Evolutionary conservation across 2,329 filamentous ascomycete genomes (phyloP).

Genomic region (Coniochaeta prunicola): DNA sequence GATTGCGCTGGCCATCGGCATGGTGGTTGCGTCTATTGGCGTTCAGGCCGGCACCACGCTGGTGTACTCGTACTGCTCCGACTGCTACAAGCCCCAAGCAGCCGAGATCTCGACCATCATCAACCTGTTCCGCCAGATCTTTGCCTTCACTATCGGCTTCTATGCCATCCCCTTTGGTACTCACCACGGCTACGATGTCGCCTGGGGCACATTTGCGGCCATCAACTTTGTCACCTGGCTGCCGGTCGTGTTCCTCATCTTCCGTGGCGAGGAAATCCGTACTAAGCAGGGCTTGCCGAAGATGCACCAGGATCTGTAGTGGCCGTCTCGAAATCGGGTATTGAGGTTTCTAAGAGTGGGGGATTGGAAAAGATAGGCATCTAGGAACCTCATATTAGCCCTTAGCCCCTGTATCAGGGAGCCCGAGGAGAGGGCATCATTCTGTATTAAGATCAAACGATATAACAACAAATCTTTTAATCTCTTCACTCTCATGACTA

Average conservation of each 20-base stretch:
- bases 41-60: conserved; percentile 26
- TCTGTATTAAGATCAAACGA: background rate
- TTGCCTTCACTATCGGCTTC: conserved; percentile 24
- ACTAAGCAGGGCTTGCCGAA: background rate
- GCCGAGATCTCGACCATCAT: conserved; percentile 25
- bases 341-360: background rate
- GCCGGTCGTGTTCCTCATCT: background rate
- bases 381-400: background rate
- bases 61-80: conserved; percentile 24
- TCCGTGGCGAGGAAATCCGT: conserved; percentile 4
- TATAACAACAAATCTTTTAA: background rate
- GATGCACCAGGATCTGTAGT: background rate
- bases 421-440: background rate
- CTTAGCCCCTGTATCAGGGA: background rate
- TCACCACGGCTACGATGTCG: background rate
- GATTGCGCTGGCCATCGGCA: conserved; percentile 24
- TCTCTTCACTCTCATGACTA: background rate
- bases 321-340: background rate
- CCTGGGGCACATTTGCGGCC: background rate
- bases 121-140: conserved; percentile 23
- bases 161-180: conserved; percentile 13
- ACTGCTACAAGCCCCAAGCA: conserved; percentile 27
- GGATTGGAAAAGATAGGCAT: background rate
- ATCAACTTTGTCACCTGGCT: background rate
- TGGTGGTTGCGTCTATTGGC: conserved; percentile 24